Percentiles rank a stretch among this genome's conserved stretches.
phyloP scores from a whole-genome alignment of 148 eudicot genomes.

The Spergularia bocconei region DNA sequence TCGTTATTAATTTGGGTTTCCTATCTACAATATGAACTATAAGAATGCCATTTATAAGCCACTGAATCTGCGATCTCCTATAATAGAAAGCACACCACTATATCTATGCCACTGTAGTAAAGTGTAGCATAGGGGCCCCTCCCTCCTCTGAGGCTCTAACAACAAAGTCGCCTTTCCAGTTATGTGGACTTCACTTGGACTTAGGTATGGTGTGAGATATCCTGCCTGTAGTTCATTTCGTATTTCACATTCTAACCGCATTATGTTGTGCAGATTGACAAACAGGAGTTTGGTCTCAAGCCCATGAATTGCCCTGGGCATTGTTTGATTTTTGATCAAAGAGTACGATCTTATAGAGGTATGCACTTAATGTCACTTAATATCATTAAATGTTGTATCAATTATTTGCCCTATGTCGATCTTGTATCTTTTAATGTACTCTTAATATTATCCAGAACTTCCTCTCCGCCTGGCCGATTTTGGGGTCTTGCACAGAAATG shows the following conservation, averaged over 20 bases:
- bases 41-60: no score
- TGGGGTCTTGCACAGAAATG: slow-evolving; percentile 95
- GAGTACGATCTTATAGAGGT: slow-evolving; percentile 99
- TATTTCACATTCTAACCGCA: background rate
- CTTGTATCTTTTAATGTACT: background rate
- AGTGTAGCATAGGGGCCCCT: no score
- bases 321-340: slow-evolving; percentile 88
- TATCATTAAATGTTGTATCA: no score
- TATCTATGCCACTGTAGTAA: no score
- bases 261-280: slow-evolving; percentile 52
- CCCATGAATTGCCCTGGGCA: slow-evolving; percentile 99
- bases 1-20: no score
- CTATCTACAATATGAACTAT: no score
- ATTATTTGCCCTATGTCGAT: background rate
- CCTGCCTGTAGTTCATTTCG: background rate
- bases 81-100: no score
- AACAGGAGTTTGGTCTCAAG: slow-evolving; percentile 82
- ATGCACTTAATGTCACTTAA: slow-evolving; percentile 14
- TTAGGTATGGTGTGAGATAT: no score
- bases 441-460: slow-evolving; percentile 56
- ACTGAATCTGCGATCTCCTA: no score
- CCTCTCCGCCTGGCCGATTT: slow-evolving; percentile 97
- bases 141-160: no score
- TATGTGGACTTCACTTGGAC: no score
- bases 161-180: no score